Percentiles rank a stretch among this genome's conserved stretches.
Conservation (phyloP, 495 filamentous ascomycete species). For the Trichoderma erinaceum region DNA sequence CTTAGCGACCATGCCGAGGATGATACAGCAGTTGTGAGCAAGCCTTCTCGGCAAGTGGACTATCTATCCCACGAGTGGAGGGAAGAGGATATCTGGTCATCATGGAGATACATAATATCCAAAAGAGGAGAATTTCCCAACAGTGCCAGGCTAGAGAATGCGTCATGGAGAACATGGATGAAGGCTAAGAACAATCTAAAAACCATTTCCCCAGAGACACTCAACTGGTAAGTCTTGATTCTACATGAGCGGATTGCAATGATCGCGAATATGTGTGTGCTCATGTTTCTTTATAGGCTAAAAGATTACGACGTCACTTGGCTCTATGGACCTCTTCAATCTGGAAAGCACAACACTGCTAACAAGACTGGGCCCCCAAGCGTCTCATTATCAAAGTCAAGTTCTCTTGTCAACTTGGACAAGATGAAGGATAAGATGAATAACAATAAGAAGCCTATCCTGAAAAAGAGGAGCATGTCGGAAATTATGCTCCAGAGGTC, state of each 20-base stretch:
- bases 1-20: slow-evolving; percentile 59
- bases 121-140: slow-evolving; percentile 74
- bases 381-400: slow-evolving; percentile 63
- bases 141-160: slow-evolving; percentile 81
- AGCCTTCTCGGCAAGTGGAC: slow-evolving; percentile 89
- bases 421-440: too few species aligned
- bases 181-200: slow-evolving; percentile 78
- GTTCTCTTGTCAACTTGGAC: slow-evolving; percentile 58
- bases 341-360: slow-evolving; percentile 44
- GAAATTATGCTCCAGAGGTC: slow-evolving; percentile 92
- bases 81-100: slow-evolving; percentile 97
- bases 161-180: slow-evolving; percentile 97
- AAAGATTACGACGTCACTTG: slow-evolving; percentile 98
- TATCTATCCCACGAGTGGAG: slow-evolving; percentile 94
- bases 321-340: slow-evolving; percentile 91
- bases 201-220: slow-evolving; percentile 79
- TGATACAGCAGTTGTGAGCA: slow-evolving; percentile 67
- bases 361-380: slow-evolving; percentile 47
- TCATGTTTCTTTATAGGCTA: slow-evolving; percentile 57
- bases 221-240: slow-evolving; percentile 69
- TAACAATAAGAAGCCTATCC: slow-evolving; percentile 71
- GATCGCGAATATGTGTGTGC: not conserved
- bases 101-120: slow-evolving; percentile 86
- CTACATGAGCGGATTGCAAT: not conserved
- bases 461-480: slow-evolving; percentile 95